Percentiles rank a stretch among this genome's conserved stretches.
These are phyloP conservation scores for Tricholoma sp. DNA, from an alignment of 768 basidiomycete genomes.

Conservation along the genomic window DNA sequence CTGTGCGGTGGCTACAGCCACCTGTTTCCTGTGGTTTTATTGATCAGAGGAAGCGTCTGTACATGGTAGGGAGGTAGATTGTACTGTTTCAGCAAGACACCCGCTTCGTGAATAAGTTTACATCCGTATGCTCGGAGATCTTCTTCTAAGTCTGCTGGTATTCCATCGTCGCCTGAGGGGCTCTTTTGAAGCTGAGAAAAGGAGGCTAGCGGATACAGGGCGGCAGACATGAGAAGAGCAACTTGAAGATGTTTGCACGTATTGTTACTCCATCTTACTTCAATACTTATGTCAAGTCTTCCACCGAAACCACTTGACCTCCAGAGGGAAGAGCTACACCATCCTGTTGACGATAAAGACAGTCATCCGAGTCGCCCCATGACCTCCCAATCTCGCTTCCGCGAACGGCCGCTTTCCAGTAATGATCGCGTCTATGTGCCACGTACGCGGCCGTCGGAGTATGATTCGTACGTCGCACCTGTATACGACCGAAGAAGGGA, in stretches of 20 bases:
- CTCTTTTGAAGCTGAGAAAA: constrained; percentile 71
- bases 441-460: constrained; percentile 13
- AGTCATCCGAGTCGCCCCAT: constrained; percentile 22
- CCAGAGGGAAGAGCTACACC: constrained; percentile 14
- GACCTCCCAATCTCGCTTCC: constrained; percentile 13
- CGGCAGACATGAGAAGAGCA: constrained; percentile 33
- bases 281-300: constrained; percentile 29
- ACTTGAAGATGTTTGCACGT: constrained; percentile 7
- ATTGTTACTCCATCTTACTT: background rate
- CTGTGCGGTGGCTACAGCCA: constrained; percentile 92
- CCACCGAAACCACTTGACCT: constrained; percentile 34
- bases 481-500: constrained; percentile 23
- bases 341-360: constrained; percentile 23
- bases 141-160: constrained; percentile 77
- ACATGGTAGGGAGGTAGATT: constrained; percentile 17
- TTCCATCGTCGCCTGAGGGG: constrained; percentile 78
- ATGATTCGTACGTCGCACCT: constrained; percentile 29
- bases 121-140: constrained; percentile 89
- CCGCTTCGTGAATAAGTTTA: constrained; percentile 93
- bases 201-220: constrained; percentile 80
- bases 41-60: constrained; percentile 5
- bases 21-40: constrained; percentile 68
- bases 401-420: constrained; percentile 11
- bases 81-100: constrained; percentile 85
- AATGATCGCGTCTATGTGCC: constrained; percentile 14